phyloP scores from a whole-genome alignment of 2,329 filamentous ascomycete genomes.

The Xylariaceae sp. region DNA sequence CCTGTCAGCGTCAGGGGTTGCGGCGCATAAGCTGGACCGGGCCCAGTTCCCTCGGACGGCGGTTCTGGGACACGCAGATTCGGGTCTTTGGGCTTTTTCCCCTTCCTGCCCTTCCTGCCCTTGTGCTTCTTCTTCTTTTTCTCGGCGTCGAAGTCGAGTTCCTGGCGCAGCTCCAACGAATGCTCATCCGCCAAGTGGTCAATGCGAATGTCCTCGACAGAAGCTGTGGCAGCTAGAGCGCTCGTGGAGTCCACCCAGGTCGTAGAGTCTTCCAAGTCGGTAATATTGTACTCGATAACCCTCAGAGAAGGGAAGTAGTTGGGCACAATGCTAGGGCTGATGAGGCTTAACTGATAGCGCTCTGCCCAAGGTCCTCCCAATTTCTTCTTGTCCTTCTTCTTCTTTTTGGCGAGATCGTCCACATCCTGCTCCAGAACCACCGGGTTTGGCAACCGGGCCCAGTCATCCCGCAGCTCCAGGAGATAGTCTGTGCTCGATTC shows the following conservation, averaged over 20 bases:
- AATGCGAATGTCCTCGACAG: background rate
- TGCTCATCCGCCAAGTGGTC: conserved; percentile 8
- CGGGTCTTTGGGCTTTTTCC: conserved; percentile 47
- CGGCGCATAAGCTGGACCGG: conserved; percentile 83
- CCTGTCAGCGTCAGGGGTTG: conserved; percentile 73
- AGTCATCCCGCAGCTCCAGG: conserved; percentile 65
- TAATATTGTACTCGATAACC: conserved; percentile 93
- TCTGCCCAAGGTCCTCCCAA: conserved; percentile 79
- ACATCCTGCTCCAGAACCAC: conserved; percentile 17
- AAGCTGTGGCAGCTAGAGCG: conserved; percentile 1
- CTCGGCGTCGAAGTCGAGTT: conserved; percentile 18
- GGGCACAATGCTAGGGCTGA: conserved; percentile 82
- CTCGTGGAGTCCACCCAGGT: conserved; percentile 32
- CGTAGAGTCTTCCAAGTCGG: conserved; percentile 54
- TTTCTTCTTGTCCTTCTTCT: conserved; percentile 53
- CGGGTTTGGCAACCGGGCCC: conserved; percentile 64
- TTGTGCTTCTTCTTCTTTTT: conserved; percentile 40
- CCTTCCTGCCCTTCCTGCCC: conserved; percentile 34
- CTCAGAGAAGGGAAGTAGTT: conserved; percentile 86
- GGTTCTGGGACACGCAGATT: conserved; percentile 59
- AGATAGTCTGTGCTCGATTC: conserved; percentile 73
- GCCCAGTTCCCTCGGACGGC: conserved; percentile 64
- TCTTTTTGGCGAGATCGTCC: conserved; percentile 31
- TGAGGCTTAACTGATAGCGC: conserved; percentile 71
- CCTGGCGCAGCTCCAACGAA: conserved; percentile 15